Evolutionary conservation across 176 grass and related monocot species (phyloP), one percentile per base, ranked within the genome.

Genomic region (Aegilops speltoides): DNA sequence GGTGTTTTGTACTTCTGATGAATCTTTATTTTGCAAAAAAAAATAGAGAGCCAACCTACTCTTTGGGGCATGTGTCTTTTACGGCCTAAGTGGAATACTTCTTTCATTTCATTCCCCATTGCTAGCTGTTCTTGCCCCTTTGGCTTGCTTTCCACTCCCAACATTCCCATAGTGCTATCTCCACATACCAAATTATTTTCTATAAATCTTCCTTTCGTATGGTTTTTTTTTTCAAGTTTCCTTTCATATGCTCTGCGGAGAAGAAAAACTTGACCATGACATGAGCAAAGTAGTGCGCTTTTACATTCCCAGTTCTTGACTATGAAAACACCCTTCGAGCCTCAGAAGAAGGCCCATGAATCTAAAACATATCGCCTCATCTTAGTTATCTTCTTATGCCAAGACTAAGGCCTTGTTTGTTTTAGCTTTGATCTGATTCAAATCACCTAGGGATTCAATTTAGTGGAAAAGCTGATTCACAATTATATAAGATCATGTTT

Each of bases 261-360:
- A 69, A 15, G 14, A 41, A 83, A 82, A 40, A 15, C 10, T 17
- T 81, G 67, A 81, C 32, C 34, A 46, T 76, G 69, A 82, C 48
- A 82, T 29, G 36, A 33, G 50, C 45, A 14, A 48, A 48, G 45
- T 48, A 4, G 45, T 15, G 15, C 0, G 13, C 45, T 15, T 24
- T 37, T 46, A 4, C 43, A 46, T 46, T 11, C 43, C 43, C 11
- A 14, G 43, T 46, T 46, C 12, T 46, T 46, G 11, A 46, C 43
- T 46, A 94, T 92, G 92, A 79, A 92, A 88, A 92, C 56, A 36
- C n/a, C 33, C 69, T 11, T 45, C 45, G 24, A 52, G 41, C 34
- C 8, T 59, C 84, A 84, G 36, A 78, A 83, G 12, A 46, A 46
- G 17, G 65, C 16, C 74, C 87, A 91, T 93, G 89, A 43, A 46